Base-by-base conservation (phyloP, 306 rosid species). In the Castanopsis chinensis region DNA sequence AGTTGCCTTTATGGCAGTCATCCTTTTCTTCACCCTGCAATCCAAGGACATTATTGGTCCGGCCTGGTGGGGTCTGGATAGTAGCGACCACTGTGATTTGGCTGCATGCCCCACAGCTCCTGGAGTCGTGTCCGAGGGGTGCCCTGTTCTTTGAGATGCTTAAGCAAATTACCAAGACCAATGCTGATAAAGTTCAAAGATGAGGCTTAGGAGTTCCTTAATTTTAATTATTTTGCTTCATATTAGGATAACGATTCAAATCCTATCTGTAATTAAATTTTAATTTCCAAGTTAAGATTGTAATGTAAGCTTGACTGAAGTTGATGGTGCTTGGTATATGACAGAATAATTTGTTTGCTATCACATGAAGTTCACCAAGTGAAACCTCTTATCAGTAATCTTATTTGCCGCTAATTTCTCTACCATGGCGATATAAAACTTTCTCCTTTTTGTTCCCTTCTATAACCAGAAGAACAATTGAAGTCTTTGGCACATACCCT, bases 71-170 rank as follows among this genome's bases (percentile, higher is more conserved):
- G 97, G 98, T n/a, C 71, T 82, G 21, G 41, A 23, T 0, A 10
- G 3, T 12, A 74, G 43, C 76, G 98, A 89, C 33, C 94, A 90
- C 37, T 94, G 97, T 27, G 77, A 69, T 0, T 76, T 94, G 83
- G 98, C 93, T 0, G 35, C 0, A 0, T 94, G 97, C 37, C 98
- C 97, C 4, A 89, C 94, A 19, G 93, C 93, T 1, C 92, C 90
- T 1, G 94, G 98, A 7, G 27, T 92, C 0, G 54, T 41, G 27
- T 51, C 74, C 1, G 11, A 51, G 9, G 98, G 92, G 0, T 94
- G 97, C 27, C 97, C 93, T 6, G 70, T 83, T 60, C 80, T 52
- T 1, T 87, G 74, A 84, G 37, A 11, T 53, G 4, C 4, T 23
- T 37, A 15, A 1, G 9, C 7, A 25, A 23, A 60, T 21, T 15